Percentiles rank a stretch among this genome's conserved stretches.
These are phyloP conservation scores for Diplocarpon rosae DNA, from an alignment of 2,329 filamentous ascomycete genomes.

Conservation along the genomic window DNA sequence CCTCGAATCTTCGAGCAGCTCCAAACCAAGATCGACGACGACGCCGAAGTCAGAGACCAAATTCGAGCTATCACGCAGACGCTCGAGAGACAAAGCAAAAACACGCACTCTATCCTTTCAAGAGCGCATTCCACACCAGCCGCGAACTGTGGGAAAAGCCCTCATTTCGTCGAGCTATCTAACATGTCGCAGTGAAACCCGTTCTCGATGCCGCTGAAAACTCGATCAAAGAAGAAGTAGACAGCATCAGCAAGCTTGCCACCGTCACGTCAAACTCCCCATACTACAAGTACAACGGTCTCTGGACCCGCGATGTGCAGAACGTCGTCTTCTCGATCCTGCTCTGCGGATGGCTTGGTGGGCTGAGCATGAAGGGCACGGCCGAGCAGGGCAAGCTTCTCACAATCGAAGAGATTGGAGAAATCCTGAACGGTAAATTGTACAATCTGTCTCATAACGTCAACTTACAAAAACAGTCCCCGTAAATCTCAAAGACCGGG, in stretches of 20 bases:
- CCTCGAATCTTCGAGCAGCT: slow-evolving; percentile 76
- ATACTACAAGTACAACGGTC: slow-evolving; percentile 90
- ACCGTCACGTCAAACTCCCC: slow-evolving; percentile 72
- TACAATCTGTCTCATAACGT: neutral
- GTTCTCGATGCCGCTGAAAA: slow-evolving; percentile 60
- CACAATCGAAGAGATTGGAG: slow-evolving; percentile 79
- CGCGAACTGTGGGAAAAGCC: slow-evolving; percentile 39
- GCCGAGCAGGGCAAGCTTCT: slow-evolving; percentile 56
- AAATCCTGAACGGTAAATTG: slow-evolving; percentile 51
- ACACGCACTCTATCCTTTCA: slow-evolving; percentile 73
- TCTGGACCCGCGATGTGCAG: slow-evolving; percentile 79
- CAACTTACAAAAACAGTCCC: slow-evolving; percentile 49
- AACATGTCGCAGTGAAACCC: slow-evolving; percentile 42
- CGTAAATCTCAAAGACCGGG: slow-evolving; percentile 79
- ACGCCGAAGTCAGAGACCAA: slow-evolving; percentile 69
- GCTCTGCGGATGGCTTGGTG: slow-evolving; percentile 66
- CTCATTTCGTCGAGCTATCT: slow-evolving; percentile 3
- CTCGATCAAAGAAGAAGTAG: slow-evolving; percentile 60
- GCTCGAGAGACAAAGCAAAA: slow-evolving; percentile 73
- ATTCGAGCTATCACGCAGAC: slow-evolving; percentile 71
- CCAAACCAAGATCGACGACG: slow-evolving; percentile 82
- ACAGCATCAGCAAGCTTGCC: slow-evolving; percentile 59
- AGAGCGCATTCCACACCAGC: slow-evolving; percentile 80
- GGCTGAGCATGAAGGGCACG: slow-evolving; percentile 44
- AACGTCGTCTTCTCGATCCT: slow-evolving; percentile 54